These are phyloP conservation scores for Oenanthe javanica DNA, from an alignment of 140 eudicot genomes.

Conservation along the genomic window DNA sequence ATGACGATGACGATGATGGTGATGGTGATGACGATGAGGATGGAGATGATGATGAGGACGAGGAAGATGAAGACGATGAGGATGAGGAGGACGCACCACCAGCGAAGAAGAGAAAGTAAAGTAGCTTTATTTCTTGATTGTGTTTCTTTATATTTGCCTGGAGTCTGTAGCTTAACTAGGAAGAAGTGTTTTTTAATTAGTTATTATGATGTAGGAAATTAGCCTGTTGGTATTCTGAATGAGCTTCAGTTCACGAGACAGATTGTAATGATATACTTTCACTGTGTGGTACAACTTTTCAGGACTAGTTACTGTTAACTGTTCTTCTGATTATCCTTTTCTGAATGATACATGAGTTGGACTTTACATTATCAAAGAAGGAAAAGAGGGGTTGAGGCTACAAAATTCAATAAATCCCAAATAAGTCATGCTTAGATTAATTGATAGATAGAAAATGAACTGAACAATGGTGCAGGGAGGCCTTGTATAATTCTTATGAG, in stretches of 20 bases:
- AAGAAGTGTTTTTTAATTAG: background rate
- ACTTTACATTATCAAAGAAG: background rate
- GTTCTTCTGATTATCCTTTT: background rate
- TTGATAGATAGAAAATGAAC: background rate
- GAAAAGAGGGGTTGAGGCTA: background rate
- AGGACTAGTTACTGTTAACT: background rate
- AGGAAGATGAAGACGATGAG: constrained; percentile 17
- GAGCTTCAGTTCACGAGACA: constrained; percentile 1
- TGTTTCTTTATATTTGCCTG: background rate
- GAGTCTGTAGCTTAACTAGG: constrained; percentile 9
- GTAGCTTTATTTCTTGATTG: background rate
- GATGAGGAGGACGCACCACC: constrained; percentile 54
- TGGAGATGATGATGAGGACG: constrained; percentile 69
- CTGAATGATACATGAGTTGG: background rate
- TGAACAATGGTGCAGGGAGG: background rate
- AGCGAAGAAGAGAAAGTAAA: constrained; percentile 87
- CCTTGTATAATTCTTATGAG: too few species aligned
- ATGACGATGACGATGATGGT: constrained; percentile 41
- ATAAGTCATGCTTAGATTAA: background rate
- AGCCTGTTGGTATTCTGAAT: background rate
- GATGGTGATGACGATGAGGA: constrained; percentile 58
- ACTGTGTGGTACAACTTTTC: background rate
- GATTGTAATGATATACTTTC: constrained; percentile 2
- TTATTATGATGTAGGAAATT: constrained; percentile 1
- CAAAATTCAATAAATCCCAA: background rate